These are phyloP conservation scores for Zymoseptoria ardabiliae DNA, from an alignment of 2,329 filamentous ascomycete species.

Conservation along the genomic window DNA sequence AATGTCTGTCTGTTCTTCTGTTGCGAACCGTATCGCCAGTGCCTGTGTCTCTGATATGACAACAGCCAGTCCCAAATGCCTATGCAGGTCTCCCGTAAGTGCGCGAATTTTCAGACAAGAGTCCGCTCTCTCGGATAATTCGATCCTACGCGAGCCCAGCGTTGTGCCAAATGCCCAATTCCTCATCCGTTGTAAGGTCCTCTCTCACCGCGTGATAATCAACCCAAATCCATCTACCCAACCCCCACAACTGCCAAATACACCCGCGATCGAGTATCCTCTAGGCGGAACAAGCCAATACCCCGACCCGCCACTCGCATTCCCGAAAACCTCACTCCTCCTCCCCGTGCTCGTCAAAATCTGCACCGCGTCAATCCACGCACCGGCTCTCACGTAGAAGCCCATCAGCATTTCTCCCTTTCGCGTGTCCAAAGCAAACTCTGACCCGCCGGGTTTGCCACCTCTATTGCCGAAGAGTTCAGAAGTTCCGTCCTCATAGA, in stretches of 20 bases:
- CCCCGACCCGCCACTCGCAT: conserved; percentile 70
- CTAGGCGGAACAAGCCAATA: conserved; percentile 84
- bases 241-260: conserved; percentile 70
- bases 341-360: conserved; percentile 84
- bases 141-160: too few species aligned
- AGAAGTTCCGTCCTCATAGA: conserved; percentile 77
- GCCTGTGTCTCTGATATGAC: too few species aligned
- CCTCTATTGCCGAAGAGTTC: conserved; percentile 82
- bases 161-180: too few species aligned
- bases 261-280: conserved; percentile 80
- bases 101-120: too few species aligned
- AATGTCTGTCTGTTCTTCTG: background rate
- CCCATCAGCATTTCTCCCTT: conserved; percentile 81
- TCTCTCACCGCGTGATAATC: conserved; percentile 60
- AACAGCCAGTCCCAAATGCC: too few species aligned
- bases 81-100: too few species aligned
- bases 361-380: conserved; percentile 82
- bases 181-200: background rate
- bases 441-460: conserved; percentile 60
- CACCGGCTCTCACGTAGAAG: conserved; percentile 71
- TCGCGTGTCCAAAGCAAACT: conserved; percentile 75
- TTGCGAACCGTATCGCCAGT: too few species aligned
- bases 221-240: conserved; percentile 85
- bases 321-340: conserved; percentile 78
- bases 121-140: too few species aligned